Evolutionary conservation across 2,329 filamentous ascomycete genomes (phyloP), one percentile per base, ranked within the genome.

Genomic region (Neofusicoccum cordaticola): DNA sequence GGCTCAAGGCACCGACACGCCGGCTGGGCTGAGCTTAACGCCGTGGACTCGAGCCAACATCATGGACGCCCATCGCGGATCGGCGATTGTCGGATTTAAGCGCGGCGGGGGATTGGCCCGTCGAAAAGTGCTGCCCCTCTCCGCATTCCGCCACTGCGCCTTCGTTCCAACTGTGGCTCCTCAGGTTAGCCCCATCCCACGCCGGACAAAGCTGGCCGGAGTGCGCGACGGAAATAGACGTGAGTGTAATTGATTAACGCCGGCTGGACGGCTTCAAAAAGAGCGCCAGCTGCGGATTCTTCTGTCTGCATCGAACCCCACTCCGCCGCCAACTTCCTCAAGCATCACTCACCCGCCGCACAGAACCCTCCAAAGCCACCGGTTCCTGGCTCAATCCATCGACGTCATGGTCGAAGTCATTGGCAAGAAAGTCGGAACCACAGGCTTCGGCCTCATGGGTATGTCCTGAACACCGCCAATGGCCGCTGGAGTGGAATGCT

Each of bases 381-480:
- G n/a, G n/a, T n/a, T 39, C 50, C 6, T 2, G 27, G 1, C n/a
- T 8, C 50, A 19, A 17, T n/a, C 4, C 47, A 37, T 19, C 66
- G 67, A 41, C 41, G 77, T 7, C 8, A 70, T 78, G 77, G 71
- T 72, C 61, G 66, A 75, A 58, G 67, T 79, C 56, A 64, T 70
- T 22, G 73, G 72, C 63, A 79, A 78, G 67, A 67, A 75, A 64
- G 74, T 80, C 60, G 78, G 78, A 35, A 66, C 72, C 17, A 76
- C 78, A 17, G 81, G 81, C 70, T 83, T 77, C 67, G 81, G 81
- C 50, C 73, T 83, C 11, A 83, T 83, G 81, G 80, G 78, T 74
- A 68, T 47, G 66, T 60, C 5, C 47, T 22, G 35, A n/a, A 2
- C 15, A 7, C 35, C 8, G n/a, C 34, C 34, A 44, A 47, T 39